phyloP scores from a whole-genome alignment of 495 filamentous ascomycete species.

The Penicillium mononematosum region DNA sequence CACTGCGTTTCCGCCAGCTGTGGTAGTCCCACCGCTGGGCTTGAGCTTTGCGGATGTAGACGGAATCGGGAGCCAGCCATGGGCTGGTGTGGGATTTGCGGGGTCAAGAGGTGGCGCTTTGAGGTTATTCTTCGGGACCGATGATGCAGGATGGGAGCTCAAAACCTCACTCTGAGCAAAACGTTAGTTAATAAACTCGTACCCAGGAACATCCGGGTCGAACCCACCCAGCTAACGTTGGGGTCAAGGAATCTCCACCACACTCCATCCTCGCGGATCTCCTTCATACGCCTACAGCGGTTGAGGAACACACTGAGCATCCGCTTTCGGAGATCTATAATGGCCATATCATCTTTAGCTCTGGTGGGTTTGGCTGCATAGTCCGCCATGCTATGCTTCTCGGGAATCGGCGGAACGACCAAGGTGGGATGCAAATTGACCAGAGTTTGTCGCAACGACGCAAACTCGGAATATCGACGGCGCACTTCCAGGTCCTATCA shows the following conservation, averaged over 20 bases:
- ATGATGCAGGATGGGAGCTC: conserved; percentile 82
- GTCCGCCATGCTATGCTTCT: conserved; percentile 98
- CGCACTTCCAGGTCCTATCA: conserved; percentile 88
- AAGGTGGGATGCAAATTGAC: conserved; percentile 90
- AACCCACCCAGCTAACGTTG: conserved; percentile 91
- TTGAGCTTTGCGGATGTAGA: conserved; percentile 82
- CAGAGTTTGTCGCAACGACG: conserved; percentile 84
- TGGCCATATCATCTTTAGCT: conserved; percentile 93
- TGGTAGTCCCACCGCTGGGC: conserved; percentile 29
- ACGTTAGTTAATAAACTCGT: conserved; percentile 31
- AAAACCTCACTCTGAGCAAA: conserved; percentile 77
- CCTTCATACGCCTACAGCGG: conserved; percentile 87
- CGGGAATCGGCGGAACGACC: conserved; percentile 93
- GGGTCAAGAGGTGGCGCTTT: conserved; percentile 92
- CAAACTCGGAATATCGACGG: conserved; percentile 93
- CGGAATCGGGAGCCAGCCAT: conserved; percentile 84
- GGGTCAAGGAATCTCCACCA: conserved; percentile 98
- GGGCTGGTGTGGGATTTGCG: conserved; percentile 84
- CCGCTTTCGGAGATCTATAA: conserved; percentile 92
- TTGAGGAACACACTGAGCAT: conserved; percentile 96
- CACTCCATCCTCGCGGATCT: conserved; percentile 88
- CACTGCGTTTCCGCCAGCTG: conserved; percentile 42
- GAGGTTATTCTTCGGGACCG: conserved; percentile 88
- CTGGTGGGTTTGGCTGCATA: conserved; percentile 97
- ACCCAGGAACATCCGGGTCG: not conserved